Evolutionary conservation across 371 early-diverging fungal genomes (phyloP), one percentile per base, ranked within the genome.

Genomic region (Mucor racemosus): DNA sequence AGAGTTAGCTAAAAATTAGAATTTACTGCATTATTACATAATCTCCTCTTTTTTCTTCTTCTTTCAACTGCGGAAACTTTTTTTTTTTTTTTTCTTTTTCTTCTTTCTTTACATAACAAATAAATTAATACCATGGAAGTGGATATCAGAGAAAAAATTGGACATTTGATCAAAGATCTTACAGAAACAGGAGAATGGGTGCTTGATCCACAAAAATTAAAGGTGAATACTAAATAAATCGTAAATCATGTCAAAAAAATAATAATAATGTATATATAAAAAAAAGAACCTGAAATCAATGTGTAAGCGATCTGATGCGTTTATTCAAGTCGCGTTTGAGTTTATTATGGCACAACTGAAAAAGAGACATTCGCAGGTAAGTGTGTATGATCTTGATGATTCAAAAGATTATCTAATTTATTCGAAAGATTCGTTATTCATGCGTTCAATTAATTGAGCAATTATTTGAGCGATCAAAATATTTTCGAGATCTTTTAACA

Each of bases 321-420:
- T 77, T 72, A 79, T 88, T 1, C 75, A 69, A 15, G 56, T 61
- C 5, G 78, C 80, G 0, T 89, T 85, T 67, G 70, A 83, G 13
- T 64, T 76, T 13, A 67, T 89, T 5, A 68, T 87, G 63, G 72
- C 72, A 17, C 85, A 87, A 56, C 70, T 91, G 42, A 67, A 78
- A 59, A 89, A 86, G 66, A 80, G 83, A 48, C 92, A 92, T 72
- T 80, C 92, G 10, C 90, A 90, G 80, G 86, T 86, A 72, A 35
- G 46, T 50, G 5, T 38, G 38, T n/a, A n/a, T n/a, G n/a, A n/a
- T n/a, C n/a, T n/a, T n/a, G n/a, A n/a, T n/a, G n/a, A n/a, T n/a
- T n/a, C n/a, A n/a, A n/a, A n/a, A n/a, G 46, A 17, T 17, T 35
- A 19, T 8, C 14, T 17, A 7, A 55, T 15, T 33, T 7, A 61